phyloP scores from a whole-genome alignment of 2,329 filamentous ascomycete genomes.

The Cladophialophora bantiana region DNA sequence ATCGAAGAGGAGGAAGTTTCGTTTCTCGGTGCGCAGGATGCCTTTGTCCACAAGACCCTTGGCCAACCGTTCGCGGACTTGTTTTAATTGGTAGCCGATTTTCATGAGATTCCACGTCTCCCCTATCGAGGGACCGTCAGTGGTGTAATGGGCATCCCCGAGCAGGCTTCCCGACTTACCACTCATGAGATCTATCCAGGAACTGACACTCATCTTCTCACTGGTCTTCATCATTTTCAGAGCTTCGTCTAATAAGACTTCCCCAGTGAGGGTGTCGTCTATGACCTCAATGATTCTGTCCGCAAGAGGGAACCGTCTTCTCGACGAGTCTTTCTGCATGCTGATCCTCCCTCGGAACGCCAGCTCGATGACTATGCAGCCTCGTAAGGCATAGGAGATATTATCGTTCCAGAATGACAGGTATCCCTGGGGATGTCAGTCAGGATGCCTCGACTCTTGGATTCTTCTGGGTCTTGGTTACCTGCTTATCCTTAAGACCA shows the following conservation, averaged over 20 bases:
- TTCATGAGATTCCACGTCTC: constrained; percentile 99
- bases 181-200: constrained; percentile 99
- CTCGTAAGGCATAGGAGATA: constrained; percentile 95
- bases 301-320: constrained; percentile 88
- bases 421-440: constrained; percentile 74
- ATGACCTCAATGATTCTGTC: constrained; percentile 96
- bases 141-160: background rate
- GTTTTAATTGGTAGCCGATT: constrained; percentile 99
- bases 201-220: constrained; percentile 99
- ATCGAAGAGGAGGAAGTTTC: constrained; percentile 99
- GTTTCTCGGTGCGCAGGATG: constrained; percentile 97
- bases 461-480: constrained; percentile 53
- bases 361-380: constrained; percentile 97
- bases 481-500: constrained; percentile 98
- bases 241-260: constrained; percentile 95
- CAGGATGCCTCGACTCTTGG: constrained; percentile 1
- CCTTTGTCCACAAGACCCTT: constrained; percentile 99
- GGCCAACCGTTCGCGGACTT: constrained; percentile 94
- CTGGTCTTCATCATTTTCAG: constrained; percentile 99
- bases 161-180: constrained; percentile 64
- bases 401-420: constrained; percentile 99
- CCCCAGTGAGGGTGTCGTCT: constrained; percentile 93
- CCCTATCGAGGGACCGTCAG: constrained; percentile 60
- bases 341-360: constrained; percentile 94
- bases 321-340: constrained; percentile 96